Base-by-base conservation (phyloP, 345 rosid species). In the Eucalyptus erythrocorys region DNA sequence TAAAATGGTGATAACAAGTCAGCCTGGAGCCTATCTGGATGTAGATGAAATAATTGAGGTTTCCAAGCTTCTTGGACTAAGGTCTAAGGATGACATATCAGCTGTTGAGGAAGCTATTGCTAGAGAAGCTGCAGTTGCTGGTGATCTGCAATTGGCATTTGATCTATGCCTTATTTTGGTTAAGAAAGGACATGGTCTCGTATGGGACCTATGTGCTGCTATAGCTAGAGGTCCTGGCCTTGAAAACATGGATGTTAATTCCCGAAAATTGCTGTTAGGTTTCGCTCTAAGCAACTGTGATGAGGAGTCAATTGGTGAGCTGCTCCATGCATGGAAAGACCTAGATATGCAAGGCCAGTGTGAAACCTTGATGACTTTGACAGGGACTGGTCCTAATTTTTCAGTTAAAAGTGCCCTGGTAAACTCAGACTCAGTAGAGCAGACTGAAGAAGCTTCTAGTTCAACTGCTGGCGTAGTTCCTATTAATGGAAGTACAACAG, bases 121-220 rank as follows among this genome's bases (percentile, higher is more conserved):
- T 89, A 95, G 99, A 90, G 99, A 97, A 94, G 99, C 99, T 90
- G 99, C 99, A 81, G 96, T 97, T 89, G 96, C 97, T 45, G 99
- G 98, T 88, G 98, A 98, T 93, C 94, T 98, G 91, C 99, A 98
- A 91, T 92, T 98, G 91, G 99, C 99, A 85, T 98, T 94, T 93
- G 99, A 97, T 94, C 94, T 97, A 55, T 96, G 99, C 92, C 95
- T 95, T 91, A 94, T 89, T 92, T 93, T 98, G 90, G 93, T 96
- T 47, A 98, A 90, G 90, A 97, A 98, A 88, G 99, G 99, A 86
- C 98, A 98, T 89, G 99, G 98, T 92, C 94, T 91, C 34, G 91
- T 97, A 92, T 98, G 99, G 99, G 99, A 98, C 92, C 93, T 98
- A 90, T 96, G 97, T 94, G 97, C 98, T 91, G 99, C 99, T 92